Percentiles rank a stretch among this genome's conserved stretches.
Evolutionary conservation across 768 basidiomycete species (phyloP).

Genomic region (Gymnopilus junonius): DNA sequence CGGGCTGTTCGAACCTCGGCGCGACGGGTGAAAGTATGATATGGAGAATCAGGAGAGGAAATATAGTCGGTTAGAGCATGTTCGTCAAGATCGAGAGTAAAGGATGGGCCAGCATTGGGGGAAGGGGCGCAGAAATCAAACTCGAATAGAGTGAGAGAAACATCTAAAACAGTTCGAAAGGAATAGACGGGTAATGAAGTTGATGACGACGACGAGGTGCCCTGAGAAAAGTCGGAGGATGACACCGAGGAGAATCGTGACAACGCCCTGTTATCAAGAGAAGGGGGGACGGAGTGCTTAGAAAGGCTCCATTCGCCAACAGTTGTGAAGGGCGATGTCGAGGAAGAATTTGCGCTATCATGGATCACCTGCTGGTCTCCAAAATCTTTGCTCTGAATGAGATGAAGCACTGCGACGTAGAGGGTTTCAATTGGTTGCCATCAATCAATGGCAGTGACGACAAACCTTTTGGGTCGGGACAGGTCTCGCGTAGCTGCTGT

Average conservation of each 20-base stretch:
- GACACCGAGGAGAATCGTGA: background rate
- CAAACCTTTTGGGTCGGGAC: conserved; percentile 59
- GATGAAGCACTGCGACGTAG: conserved; percentile 14
- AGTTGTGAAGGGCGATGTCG: background rate
- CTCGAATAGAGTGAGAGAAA: conserved; percentile 18
- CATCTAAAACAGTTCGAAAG: background rate
- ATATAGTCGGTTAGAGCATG: conserved; percentile 17
- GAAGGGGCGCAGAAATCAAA: conserved; percentile 12
- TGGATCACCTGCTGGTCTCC: background rate
- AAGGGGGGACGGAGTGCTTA: background rate
- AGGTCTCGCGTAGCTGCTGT: conserved; percentile 69
- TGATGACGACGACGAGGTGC: background rate
- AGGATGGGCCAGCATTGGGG: conserved; percentile 6
- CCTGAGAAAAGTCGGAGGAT: background rate
- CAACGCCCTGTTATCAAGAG: background rate
- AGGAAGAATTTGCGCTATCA: background rate
- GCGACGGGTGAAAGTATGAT: conserved; percentile 15
- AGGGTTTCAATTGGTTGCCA: background rate
- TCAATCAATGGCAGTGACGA: conserved; percentile 11
- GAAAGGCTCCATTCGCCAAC: background rate
- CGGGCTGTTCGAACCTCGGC: conserved; percentile 15
- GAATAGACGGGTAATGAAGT: background rate
- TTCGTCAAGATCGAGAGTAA: conserved; percentile 32
- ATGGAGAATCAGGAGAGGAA: background rate
- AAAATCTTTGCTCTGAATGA: conserved; percentile 19